Evolutionary conservation across 225 moss, liverwort and hornwort genomes (phyloP).

Genomic region (Neckera pumila): DNA sequence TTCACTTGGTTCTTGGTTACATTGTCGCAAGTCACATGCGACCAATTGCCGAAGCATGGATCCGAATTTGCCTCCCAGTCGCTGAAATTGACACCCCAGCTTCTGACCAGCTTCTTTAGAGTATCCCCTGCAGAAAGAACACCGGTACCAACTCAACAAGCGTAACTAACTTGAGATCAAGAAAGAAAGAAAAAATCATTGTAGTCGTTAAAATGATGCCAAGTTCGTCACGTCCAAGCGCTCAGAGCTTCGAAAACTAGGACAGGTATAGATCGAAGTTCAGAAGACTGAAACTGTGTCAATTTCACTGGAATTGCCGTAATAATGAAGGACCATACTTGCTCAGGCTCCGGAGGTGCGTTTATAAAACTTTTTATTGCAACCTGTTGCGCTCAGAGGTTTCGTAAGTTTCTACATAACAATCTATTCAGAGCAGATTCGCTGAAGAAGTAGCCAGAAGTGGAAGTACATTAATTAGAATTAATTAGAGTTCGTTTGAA

Average conservation of each 20-base stretch:
- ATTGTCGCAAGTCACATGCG: conserved; percentile 1
- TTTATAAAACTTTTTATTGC: background rate
- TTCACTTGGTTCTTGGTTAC: background rate
- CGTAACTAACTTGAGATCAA: background rate
- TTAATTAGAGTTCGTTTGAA: background rate
- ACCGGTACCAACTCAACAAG: background rate
- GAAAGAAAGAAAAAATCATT: background rate
- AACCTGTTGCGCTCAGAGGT: background rate
- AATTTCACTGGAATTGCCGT: background rate
- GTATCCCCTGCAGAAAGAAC: background rate
- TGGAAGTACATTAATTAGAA: background rate
- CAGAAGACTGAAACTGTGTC: background rate
- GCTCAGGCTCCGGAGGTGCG: background rate
- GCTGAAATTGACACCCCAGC: background rate
- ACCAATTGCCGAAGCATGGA: conserved; percentile 6
- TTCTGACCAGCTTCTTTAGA: background rate
- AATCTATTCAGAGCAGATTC: background rate
- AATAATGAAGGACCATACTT: background rate
- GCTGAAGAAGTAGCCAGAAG: background rate
- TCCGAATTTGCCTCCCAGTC: background rate
- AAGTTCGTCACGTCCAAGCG: background rate
- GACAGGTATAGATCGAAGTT: background rate
- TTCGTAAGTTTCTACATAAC: background rate
- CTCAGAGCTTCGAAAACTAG: background rate
- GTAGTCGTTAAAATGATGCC: background rate